Percentiles rank a stretch among this genome's conserved stretches.
phyloP scores from a whole-genome alignment of 306 rosid species.

The Castanospermum australe region DNA sequence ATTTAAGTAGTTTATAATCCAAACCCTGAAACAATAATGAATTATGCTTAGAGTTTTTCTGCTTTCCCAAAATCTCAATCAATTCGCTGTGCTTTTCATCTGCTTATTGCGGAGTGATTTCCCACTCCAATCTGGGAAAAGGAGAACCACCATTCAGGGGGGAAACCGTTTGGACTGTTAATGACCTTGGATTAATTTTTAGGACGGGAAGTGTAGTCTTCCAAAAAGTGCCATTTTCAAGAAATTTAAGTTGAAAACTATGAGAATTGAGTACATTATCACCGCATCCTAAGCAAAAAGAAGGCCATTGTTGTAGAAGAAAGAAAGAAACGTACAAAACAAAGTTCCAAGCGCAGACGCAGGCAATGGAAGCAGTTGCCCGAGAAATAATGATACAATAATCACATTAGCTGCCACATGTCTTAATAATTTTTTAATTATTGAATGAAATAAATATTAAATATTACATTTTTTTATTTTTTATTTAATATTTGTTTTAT shows the following conservation, averaged over 20 bases:
- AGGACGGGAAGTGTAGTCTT: background rate
- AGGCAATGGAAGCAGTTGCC: background rate
- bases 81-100: background rate
- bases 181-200: background rate
- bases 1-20: too few species aligned
- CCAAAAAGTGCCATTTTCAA: constrained; percentile 31
- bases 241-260: constrained; percentile 16
- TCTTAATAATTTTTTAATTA: too few species aligned
- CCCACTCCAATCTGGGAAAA: background rate
- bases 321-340: too few species aligned
- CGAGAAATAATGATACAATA: constrained; percentile 7
- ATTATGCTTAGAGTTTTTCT: too few species aligned
- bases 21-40: too few species aligned
- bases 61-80: background rate
- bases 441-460: too few species aligned
- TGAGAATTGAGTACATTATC: background rate
- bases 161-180: background rate
- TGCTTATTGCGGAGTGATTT: background rate
- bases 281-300: background rate
- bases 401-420: background rate
- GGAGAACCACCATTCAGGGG: background rate
- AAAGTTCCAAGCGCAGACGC: too few species aligned
- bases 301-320: background rate
- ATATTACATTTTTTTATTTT: too few species aligned
- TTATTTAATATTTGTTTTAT: too few species aligned